A percentile compares a stretch with the other conserved stretches of the same genome.
phyloP scores from a whole-genome alignment of 2,329 filamentous ascomycete species.

The Ophiognomonia clavigignenti-juglandacearum region DNA sequence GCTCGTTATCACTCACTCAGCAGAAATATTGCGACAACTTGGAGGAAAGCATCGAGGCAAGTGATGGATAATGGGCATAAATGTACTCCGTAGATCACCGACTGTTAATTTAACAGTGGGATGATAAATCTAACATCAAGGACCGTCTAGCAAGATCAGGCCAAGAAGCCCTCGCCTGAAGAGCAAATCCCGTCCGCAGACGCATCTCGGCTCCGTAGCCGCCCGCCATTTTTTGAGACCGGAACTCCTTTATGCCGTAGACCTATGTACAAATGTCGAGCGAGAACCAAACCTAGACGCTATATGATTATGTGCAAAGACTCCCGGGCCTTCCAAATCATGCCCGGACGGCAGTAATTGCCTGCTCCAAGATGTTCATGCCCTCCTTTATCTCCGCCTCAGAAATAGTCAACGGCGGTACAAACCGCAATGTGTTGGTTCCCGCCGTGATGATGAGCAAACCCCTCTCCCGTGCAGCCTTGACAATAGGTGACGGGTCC shows the following conservation, averaged over 20 bases:
- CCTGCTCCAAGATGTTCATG: slow-evolving; percentile 68
- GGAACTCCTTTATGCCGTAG: slow-evolving; percentile 4
- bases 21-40: too few species aligned
- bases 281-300: too few species aligned
- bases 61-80: too few species aligned
- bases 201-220: too few species aligned
- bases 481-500: slow-evolving; percentile 71
- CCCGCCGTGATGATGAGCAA: slow-evolving; percentile 89
- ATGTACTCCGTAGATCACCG: too few species aligned
- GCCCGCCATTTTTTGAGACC: slow-evolving; percentile 4
- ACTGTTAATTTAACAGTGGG: too few species aligned
- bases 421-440: slow-evolving; percentile 86
- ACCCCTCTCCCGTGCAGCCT: slow-evolving; percentile 81
- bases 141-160: background rate
- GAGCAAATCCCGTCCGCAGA: background rate
- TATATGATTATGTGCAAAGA: background rate
- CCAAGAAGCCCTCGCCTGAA: background rate
- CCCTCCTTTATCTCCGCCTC: slow-evolving; percentile 77
- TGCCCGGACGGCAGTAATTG: slow-evolving; percentile 41
- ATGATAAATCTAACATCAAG: too few species aligned
- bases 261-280: background rate
- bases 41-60: too few species aligned
- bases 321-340: background rate
- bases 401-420: slow-evolving; percentile 78
- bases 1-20: too few species aligned